Evolutionary conservation across 2,329 filamentous ascomycete species (phyloP), one percentile per base, ranked within the genome.

Genomic region (Trichoderma asperellum): DNA sequence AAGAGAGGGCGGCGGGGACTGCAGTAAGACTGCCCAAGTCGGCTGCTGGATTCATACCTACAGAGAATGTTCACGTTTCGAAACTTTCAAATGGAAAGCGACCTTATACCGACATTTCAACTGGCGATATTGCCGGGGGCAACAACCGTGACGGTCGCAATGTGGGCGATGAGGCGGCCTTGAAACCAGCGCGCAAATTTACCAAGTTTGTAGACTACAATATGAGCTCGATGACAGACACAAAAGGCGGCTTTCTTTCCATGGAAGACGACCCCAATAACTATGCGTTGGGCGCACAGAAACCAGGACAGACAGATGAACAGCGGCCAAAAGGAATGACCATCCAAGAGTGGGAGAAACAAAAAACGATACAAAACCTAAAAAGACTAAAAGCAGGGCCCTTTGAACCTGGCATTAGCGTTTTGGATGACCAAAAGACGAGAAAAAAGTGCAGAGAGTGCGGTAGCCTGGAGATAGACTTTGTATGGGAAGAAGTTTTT

Each of bases 181-280:
- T 96, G 61, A 89, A 89, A 68, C 91, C 95, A 0, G 92, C 93
- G 58, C 88, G 90, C 76, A 97, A 96, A 76, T 97, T 98, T 74
- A 89, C 92, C 71, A 95, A 96, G 79, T 98, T 92, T 78, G 94
- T 99, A 76, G 96, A 99, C 77, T 98, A 97, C 82, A 96, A 99
- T 79, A 96, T 99, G 81, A 95, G 92, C 77, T 92, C 95, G 81
- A 98, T 99, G 94, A 96, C 91, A 7, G 96, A 99, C 79, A 98
- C 95, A 0, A 97, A 97, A 77, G 96, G 96, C 71, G 96, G 96
- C 0, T 99, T 99, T 80, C 81, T 99, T 73, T 92, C 91, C n/a
- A 87, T 88, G 0, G 92, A 95, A 71, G 96, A 99, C 77, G 96
- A 99, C 79, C 96, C 96, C 0, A 89, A 91, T 77, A 97, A 97